Base-by-base conservation (phyloP, 2,329 filamentous ascomycete species). In the Drechslerella dactyloides region DNA sequence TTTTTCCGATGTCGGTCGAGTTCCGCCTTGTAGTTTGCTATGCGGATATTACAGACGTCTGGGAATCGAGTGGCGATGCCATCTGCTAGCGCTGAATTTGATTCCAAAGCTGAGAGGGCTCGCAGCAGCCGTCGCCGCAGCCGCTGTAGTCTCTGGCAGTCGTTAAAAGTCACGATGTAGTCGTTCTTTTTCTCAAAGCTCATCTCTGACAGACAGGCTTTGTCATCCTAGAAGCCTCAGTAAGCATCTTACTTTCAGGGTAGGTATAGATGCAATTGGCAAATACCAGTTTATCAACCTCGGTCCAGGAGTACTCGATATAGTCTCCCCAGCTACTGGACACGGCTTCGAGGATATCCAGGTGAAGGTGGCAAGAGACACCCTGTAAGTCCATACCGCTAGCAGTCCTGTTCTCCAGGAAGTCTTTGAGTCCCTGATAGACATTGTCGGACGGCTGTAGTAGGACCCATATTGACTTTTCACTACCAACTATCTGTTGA, bases 251-350 rank as follows among this genome's bases (percentile, higher is more conserved):
- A 10, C 40, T 6, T 10, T 27, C n/a, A 33, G 10, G 15, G 30
- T 33, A 23, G 33, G 10, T 40, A 0, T n/a, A 19, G 19, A 23
- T 19, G 21, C 8, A 5, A 21, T 21, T 42, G n/a, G 19, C 8
- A 5, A 15, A 19, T 10, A 66, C 63, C 17, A 46, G 27, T 24
- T 44, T 42, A 19, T 60, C 63, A 42, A 59, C 55, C 17, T 66
- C 37, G 2, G 23, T 37, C 63, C 63, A 66, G 0, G 55, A 59
- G 37, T 40, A 60, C 50, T 66, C 55, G 11, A 66, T 58, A 17
- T 66, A 66, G 15, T 66, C 63, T 7, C 37, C 63, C 63, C 63
- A 66, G 17, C 55, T 55, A 8, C 63, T 55, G 21, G 63, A 35
- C 7, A 60, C 37, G 8, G 55, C 54, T 23, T 66, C 63, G 11